Conservation (phyloP, 805 yeast species). For the Saturnispora bothae region DNA sequence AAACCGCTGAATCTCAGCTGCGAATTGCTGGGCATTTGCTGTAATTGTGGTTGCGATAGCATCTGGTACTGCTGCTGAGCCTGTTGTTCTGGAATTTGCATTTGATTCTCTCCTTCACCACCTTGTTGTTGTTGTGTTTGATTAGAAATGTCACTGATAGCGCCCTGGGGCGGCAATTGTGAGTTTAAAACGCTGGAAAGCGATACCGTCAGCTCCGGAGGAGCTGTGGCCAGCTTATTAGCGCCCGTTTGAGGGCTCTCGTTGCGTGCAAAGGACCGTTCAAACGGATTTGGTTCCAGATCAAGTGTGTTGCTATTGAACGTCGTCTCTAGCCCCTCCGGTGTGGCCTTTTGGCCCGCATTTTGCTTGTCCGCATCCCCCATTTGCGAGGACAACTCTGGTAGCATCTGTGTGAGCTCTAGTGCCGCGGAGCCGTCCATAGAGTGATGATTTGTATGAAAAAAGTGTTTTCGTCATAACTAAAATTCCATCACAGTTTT, state of each 20-base stretch:
- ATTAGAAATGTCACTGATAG: too few species aligned
- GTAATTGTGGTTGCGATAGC: conserved; percentile 14
- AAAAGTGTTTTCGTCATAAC: conserved; percentile 1
- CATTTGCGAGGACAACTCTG: background rate
- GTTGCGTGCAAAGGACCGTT: conserved; percentile 62
- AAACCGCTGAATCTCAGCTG: background rate
- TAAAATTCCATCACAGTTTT: background rate
- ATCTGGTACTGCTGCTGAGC: conserved; percentile 9
- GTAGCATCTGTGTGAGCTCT: background rate
- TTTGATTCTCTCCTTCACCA: background rate
- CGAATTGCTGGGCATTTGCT: conserved; percentile 15
- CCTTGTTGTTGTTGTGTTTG: too few species aligned
- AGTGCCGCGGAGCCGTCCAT: background rate
- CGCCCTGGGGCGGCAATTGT: background rate
- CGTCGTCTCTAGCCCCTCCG: background rate
- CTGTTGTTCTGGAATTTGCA: background rate
- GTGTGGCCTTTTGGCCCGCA: background rate
- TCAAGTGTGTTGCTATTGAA: conserved; percentile 18
- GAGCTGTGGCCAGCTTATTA: background rate
- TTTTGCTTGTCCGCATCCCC: background rate
- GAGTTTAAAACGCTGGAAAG: background rate
- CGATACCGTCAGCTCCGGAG: conserved; percentile 1
- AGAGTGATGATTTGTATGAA: background rate
- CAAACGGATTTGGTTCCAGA: conserved; percentile 90
- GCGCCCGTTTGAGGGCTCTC: conserved; percentile 9